Base-by-base conservation (phyloP, 2,329 filamentous ascomycete species). In the Microdochium trichocladiopsis region DNA sequence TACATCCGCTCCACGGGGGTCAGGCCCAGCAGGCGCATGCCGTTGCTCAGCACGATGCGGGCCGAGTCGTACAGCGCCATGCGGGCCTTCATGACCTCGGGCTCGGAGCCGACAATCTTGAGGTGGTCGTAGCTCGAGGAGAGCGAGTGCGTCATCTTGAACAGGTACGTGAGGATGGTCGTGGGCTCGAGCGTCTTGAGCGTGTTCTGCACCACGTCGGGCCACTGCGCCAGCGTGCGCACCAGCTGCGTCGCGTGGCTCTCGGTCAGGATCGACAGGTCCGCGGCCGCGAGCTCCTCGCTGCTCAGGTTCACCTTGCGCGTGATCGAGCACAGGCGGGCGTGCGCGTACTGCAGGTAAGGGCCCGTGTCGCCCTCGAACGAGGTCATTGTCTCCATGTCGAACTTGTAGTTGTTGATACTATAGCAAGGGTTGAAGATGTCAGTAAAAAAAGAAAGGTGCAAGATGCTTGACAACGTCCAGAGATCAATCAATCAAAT, bases 71-170 rank as follows among this genome's bases (percentile, higher is more conserved):
- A 95, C 60, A 95, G 72, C 11, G 88, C 87, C 78, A 90, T 82
- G 59, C 90, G 79, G 24, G 87, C 86, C 61, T 71, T 77, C 76
- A 87, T 84, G 51, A 91, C 71, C 65, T 87, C 84, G 25, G 74
- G 75, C 69, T 93, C 88, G 55, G 84, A 88, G 51, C 88, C 88
- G n/a, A 95, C 82, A 51, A 94, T 88, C 64, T 88, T 83, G 56
- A 95, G 75, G 55, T 89, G 84, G 62, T 92, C 88, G 69, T 95
- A 95, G 67, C 86, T 90, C 51, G 82, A 86, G 72, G 86, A 90
- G 51, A 95, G 70, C 24, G 82, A 76, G 69, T 95, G 90, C 2
- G 88, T 89, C 84, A 95, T 88, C 78, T 88, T 90, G 77, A 67
- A 66, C 24, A 70, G 61, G 55, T 69, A 69, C 4, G 79, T 82